Evolutionary conservation across 2,329 filamentous ascomycete species (phyloP), one percentile per base, ranked within the genome.

Genomic region (Aspergillus phoenicis): DNA sequence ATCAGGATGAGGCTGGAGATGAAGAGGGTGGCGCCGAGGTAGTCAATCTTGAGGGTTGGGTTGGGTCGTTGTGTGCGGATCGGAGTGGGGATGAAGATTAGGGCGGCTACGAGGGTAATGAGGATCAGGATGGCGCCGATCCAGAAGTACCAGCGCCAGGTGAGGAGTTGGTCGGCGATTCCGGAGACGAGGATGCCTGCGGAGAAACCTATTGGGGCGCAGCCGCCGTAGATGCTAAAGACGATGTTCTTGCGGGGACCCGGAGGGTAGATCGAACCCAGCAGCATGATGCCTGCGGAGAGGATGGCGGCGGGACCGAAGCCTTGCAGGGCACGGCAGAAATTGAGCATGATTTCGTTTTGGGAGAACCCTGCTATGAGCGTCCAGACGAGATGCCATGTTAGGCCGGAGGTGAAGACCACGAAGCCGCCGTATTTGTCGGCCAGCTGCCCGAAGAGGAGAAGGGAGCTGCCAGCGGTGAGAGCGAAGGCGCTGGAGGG

Each of bases 281-380:
- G 76, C 8, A 91, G 79, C 77, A 88, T 88, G 60, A 92, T 83
- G 1, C 88, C 85, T 0, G 87, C 85, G 0, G 89, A 89, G 13
- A 92, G 74, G 62, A 90, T 91, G 0, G 90, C 89, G 0, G 90
- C 89, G 1, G 89, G 83, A 0, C 89, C 91, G 8, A 94, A 76
- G 0, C 91, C 91, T 73, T 92, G 89, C 47, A 93, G 77, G 8
- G 90, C 90, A 57, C 91, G 87, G 70, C 87, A 90, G 58, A 89
- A 80, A 66, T 91, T 88, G 62, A 93, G 80, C 87, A 92, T 90
- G 53, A 86, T 73, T 62, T 87, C 83, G 74, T 85, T 88, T 57
- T 80, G 78, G 61, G 87, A 88, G 76, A 93, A 91, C 8, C 90
- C 91, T 15, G 84, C 85, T 57, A 91, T 78, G 57, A 93, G 75